Base-by-base conservation (phyloP, 139 green algal genomes). In the Closterium sp. region DNA sequence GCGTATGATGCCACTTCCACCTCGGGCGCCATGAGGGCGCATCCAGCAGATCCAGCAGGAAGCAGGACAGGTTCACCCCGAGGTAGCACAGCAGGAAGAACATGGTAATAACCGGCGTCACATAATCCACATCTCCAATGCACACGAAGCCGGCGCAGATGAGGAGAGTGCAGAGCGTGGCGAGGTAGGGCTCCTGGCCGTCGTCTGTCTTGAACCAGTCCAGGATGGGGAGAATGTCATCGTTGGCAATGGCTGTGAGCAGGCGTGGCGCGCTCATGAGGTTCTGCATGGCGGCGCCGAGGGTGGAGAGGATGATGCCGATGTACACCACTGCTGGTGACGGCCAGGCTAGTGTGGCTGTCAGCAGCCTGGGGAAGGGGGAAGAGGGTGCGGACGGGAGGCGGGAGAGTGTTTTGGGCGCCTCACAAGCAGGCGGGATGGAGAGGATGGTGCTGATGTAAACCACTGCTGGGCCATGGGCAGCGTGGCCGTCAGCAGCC, bases 21-120 rank as follows among this genome's bases (percentile, higher is more conserved):
- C 93, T 73, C 9, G 93, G 93, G 3, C 93, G 93, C 93, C 93
- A 95, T 17, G 89, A 95, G 3, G 93, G 93, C 30, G 93, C 79
- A 45, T 95, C 88, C 45, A 95, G 70, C 22, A 95, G 31, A 24
- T 93, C 93, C n/a, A 95, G 92, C 17, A 95, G 88, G 45, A 95
- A 93, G 93, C 93, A 95, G n/a, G 31, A 90, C 21, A 95, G 42
- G 88, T 95, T 95, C 28, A 95, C 93, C 28, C 93, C 93, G 31
- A 29, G 85, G 30, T 95, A 95, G 45, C 93, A 95, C 27, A 95
- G 88, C 73, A 95, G 89, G 88, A 95, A 95, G 87, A 95, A 95
- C 93, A 95, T 95, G 30, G 93, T 95, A 88, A 95, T 95, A 31
- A 95, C 87, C 0, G 93, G 93, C 29, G 93, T 95, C 79, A 95